These are phyloP conservation scores for Apophysomyces elegans DNA, from an alignment of 371 early-diverging fungal species.

Conservation along the genomic window DNA sequence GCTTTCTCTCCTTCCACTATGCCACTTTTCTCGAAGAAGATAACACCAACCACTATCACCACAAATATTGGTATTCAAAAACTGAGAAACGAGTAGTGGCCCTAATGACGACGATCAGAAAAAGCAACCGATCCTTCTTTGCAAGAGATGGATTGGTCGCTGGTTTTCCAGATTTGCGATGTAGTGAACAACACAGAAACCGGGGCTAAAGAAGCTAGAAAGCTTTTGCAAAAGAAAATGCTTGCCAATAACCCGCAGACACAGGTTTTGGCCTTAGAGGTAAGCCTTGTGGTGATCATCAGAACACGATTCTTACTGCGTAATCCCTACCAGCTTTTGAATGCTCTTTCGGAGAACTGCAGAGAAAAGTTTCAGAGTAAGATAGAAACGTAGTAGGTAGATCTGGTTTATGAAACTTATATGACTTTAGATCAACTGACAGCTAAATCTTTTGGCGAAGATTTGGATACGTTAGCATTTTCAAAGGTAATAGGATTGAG, in stretches of 20 bases:
- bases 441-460: conserved; percentile 51
- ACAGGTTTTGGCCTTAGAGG: conserved; percentile 46
- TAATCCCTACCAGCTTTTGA: conserved; percentile 32
- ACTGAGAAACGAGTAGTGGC: background rate
- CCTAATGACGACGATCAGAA: conserved; percentile 21
- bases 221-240: conserved; percentile 55
- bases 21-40: conserved; percentile 51
- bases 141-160: conserved; percentile 45
- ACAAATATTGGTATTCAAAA: conserved; percentile 36
- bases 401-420: conserved; percentile 6
- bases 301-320: background rate
- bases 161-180: conserved; percentile 48
- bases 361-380: conserved; percentile 32
- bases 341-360: conserved; percentile 51
- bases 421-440: conserved; percentile 29
- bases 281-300: conserved; percentile 9
- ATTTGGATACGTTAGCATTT: conserved; percentile 36
- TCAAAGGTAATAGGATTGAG: conserved; percentile 30
- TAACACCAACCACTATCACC: conserved; percentile 46
- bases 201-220: conserved; percentile 56
- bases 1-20: conserved; percentile 17
- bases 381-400: background rate
- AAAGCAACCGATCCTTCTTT: conserved; percentile 33
- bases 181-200: conserved; percentile 41
- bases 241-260: conserved; percentile 32